Evolutionary conservation across 208 protist species (phyloP).

Genomic region (Trypanosoma mega): DNA sequence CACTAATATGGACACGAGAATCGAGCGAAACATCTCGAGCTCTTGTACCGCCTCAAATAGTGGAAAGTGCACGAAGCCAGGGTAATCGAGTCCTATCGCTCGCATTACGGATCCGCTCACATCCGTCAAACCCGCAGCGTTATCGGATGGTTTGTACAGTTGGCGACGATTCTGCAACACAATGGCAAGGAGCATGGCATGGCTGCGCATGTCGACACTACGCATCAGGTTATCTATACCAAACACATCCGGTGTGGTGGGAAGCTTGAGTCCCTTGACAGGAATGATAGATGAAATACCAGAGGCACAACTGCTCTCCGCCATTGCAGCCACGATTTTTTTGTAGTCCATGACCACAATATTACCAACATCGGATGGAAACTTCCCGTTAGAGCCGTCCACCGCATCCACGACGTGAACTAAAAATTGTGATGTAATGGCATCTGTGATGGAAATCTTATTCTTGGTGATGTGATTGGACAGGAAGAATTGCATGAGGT

Average conservation of each 20-base stretch:
- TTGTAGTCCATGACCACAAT: conserved; percentile 86
- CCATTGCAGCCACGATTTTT: conserved; percentile 32
- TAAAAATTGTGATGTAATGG: too few relatives aligned
- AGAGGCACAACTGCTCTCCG: conserved; percentile 34
- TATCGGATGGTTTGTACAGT: conserved; percentile 69
- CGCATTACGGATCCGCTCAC: conserved; percentile 54
- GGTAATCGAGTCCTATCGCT: conserved; percentile 44
- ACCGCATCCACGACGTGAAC: conserved; percentile 77
- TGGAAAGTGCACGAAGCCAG: conserved; percentile 57
- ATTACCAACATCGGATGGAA: conserved; percentile 87
- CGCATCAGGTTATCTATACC: conserved; percentile 16
- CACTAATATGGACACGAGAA: conserved; percentile 88
- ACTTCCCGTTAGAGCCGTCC: conserved; percentile 81
- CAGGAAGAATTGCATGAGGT: too few relatives aligned
- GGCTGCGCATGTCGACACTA: conserved; percentile 49
- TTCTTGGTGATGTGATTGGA: too few relatives aligned
- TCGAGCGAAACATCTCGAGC: conserved; percentile 72
- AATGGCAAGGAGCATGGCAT: conserved; percentile 58
- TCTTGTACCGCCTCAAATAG: conserved; percentile 42
- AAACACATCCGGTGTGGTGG: conserved; percentile 29
- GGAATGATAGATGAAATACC: conserved; percentile 26
- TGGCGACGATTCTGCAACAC: conserved; percentile 64
- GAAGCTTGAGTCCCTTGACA: conserved; percentile 25
- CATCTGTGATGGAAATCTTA: too few relatives aligned
- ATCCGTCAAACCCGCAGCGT: conserved; percentile 49